Evolutionary conservation across 306 rosid species (phyloP).

Genomic region (Styphnolobium japonicum): DNA sequence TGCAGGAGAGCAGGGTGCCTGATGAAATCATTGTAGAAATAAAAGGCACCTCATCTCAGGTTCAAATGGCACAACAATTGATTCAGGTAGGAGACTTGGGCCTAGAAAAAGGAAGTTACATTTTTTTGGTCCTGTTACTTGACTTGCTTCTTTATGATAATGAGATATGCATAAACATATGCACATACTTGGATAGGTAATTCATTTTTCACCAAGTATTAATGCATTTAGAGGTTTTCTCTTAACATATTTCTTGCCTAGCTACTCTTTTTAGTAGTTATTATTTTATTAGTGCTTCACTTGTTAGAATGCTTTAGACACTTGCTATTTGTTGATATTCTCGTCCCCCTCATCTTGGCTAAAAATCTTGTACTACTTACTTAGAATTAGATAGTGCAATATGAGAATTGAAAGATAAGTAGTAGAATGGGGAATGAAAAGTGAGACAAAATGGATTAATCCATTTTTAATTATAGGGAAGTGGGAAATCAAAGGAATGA

Average conservation of each 20-base stretch:
- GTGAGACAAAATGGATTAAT: not conserved
- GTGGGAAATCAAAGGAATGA: not conserved
- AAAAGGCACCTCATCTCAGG: slow-evolving; percentile 88
- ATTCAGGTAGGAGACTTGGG: slow-evolving; percentile 66
- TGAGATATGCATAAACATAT: slow-evolving; percentile 5
- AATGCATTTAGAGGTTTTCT: not conserved
- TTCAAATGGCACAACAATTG: slow-evolving; percentile 85
- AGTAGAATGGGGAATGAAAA: not conserved
- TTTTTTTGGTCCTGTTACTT: not conserved
- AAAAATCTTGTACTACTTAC: not conserved
- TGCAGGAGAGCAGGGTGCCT: slow-evolving; percentile 88
- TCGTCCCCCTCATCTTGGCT: not conserved
- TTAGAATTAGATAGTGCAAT: not conserved
- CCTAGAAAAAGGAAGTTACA: not conserved
- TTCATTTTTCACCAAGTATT: not conserved
- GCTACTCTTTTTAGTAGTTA: not conserved
- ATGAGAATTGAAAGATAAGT: not conserved
- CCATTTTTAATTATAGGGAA: not conserved
- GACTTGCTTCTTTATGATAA: not conserved
- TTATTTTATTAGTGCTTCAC: slow-evolving; percentile 9
- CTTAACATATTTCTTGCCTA: not conserved
- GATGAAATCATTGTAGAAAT: slow-evolving; percentile 95
- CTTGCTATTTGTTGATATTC: slow-evolving; percentile 1
- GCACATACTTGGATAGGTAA: not conserved
- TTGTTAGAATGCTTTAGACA: not conserved